phyloP scores from a whole-genome alignment of 2,329 filamentous ascomycete species.

The Xylariales sp. region DNA sequence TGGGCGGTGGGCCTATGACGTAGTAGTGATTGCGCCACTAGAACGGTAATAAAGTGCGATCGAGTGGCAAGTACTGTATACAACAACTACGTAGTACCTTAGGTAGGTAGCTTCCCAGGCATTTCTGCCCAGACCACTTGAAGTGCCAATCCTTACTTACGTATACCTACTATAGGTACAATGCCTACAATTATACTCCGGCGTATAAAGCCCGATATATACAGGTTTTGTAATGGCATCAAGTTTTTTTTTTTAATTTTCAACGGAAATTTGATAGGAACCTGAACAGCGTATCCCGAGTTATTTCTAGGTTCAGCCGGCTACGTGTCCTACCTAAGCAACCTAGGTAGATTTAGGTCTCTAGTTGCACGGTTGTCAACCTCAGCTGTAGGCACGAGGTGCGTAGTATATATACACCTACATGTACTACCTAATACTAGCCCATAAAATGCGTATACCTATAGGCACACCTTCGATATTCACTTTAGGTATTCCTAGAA shows the following conservation, averaged over 20 bases:
- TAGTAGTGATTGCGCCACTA: slow-evolving; percentile 31
- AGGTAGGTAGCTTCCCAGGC: no score
- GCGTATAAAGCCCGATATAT: no score
- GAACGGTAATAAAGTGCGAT: slow-evolving; percentile 36
- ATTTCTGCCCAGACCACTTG: no score
- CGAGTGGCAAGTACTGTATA: slow-evolving; percentile 27
- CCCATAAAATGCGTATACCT: neutral
- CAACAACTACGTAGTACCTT: neutral
- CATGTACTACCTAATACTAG: neutral
- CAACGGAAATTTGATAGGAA: no score
- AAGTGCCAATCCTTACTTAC: neutral
- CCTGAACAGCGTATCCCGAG: neutral
- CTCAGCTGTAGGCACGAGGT: slow-evolving; percentile 1
- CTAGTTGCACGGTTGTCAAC: slow-evolving; percentile 9
- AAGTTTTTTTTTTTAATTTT: no score
- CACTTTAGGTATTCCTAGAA: no score
- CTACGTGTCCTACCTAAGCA: neutral
- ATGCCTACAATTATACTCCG: no score
- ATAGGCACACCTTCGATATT: no score
- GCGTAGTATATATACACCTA: neutral
- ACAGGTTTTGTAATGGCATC: neutral
- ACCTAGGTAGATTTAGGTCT: no score
- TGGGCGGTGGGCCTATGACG: slow-evolving; percentile 34
- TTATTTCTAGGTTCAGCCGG: neutral
- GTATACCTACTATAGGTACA: no score